These are phyloP conservation scores for Colletotrichum cereale DNA, from an alignment of 2,329 filamentous ascomycete species.

Conservation along the genomic window DNA sequence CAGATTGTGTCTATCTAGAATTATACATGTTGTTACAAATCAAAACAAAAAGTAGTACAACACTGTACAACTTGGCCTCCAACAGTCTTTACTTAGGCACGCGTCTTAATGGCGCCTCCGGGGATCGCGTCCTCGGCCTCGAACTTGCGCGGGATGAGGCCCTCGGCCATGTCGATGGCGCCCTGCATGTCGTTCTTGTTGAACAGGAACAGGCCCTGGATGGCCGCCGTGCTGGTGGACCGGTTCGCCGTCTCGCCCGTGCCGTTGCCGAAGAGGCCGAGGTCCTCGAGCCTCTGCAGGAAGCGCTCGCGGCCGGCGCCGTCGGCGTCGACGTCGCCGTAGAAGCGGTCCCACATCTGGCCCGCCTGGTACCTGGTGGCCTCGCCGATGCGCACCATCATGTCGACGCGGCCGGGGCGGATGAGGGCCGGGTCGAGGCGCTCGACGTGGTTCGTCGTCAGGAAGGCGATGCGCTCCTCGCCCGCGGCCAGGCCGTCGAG, in stretches of 20 bases:
- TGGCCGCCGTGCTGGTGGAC: slow-evolving; percentile 85
- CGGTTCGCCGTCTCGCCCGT: slow-evolving; percentile 61
- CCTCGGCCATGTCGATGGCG: slow-evolving; percentile 83
- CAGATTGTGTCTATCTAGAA: slow-evolving; percentile 10
- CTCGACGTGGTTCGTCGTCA: slow-evolving; percentile 95
- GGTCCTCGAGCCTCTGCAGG: slow-evolving; percentile 74
- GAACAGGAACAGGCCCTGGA: slow-evolving; percentile 95
- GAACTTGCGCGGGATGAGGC: slow-evolving; percentile 69
- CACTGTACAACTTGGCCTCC: not conserved
- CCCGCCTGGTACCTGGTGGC: slow-evolving; percentile 87
- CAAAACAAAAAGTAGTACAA: not conserved
- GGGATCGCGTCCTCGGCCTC: slow-evolving; percentile 59
- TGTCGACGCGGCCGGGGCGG: slow-evolving; percentile 90
- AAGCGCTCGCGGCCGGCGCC: slow-evolving; percentile 76
- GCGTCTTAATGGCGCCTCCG: slow-evolving; percentile 57
- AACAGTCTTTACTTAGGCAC: slow-evolving; percentile 47
- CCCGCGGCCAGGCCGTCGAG: slow-evolving; percentile 93
- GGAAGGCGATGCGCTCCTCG: slow-evolving; percentile 92
- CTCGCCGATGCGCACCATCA: slow-evolving; percentile 91
- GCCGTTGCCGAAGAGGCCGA: slow-evolving; percentile 76
- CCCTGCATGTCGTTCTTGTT: slow-evolving; percentile 93
- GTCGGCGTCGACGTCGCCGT: slow-evolving; percentile 80
- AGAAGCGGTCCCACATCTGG: slow-evolving; percentile 95
- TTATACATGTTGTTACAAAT: slow-evolving; percentile 37
- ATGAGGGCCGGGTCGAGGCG: slow-evolving; percentile 90